Evolutionary conservation across 2,329 filamentous ascomycete species (phyloP).

Genomic region (Aspergillus intermedius): DNA sequence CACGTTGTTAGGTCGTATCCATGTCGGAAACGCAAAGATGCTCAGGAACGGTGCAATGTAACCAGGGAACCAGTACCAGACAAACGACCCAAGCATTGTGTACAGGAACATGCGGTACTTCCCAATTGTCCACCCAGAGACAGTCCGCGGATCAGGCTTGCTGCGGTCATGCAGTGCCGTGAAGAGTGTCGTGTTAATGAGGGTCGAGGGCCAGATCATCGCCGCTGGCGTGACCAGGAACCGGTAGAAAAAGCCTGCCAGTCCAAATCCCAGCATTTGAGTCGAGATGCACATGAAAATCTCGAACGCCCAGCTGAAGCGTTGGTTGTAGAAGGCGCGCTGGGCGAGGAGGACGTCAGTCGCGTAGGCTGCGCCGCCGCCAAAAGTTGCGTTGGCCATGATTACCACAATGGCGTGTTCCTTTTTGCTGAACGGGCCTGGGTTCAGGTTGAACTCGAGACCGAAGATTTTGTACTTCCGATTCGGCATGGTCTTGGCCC

Average conservation of each 20-base stretch:
- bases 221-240: slow-evolving; percentile 41
- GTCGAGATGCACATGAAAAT: slow-evolving; percentile 46
- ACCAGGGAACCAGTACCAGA: slow-evolving; percentile 24
- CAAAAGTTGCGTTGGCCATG: slow-evolving; percentile 61
- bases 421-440: slow-evolving; percentile 43
- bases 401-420: slow-evolving; percentile 42
- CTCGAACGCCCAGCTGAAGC: slow-evolving; percentile 59
- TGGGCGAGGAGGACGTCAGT: slow-evolving; percentile 40
- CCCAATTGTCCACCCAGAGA: slow-evolving; percentile 29
- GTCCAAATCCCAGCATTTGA: slow-evolving; percentile 56
- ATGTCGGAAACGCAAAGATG: slow-evolving; percentile 63
- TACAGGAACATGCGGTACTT: slow-evolving; percentile 20
- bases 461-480: slow-evolving; percentile 33
- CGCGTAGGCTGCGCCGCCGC: slow-evolving; percentile 53
- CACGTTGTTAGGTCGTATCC: slow-evolving; percentile 62
- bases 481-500: slow-evolving; percentile 34
- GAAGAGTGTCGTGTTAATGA: slow-evolving; percentile 45
- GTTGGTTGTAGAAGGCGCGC: slow-evolving; percentile 63
- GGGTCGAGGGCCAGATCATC: slow-evolving; percentile 67
- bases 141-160: slow-evolving; percentile 4
- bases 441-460: slow-evolving; percentile 34
- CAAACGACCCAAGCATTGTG: slow-evolving; percentile 14
- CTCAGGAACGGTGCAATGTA: slow-evolving; percentile 24
- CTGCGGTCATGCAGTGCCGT: slow-evolving; percentile 27
- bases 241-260: slow-evolving; percentile 29